These are phyloP conservation scores for Daldinia concentrica DNA, from an alignment of 495 filamentous ascomycete genomes.

Conservation along the genomic window DNA sequence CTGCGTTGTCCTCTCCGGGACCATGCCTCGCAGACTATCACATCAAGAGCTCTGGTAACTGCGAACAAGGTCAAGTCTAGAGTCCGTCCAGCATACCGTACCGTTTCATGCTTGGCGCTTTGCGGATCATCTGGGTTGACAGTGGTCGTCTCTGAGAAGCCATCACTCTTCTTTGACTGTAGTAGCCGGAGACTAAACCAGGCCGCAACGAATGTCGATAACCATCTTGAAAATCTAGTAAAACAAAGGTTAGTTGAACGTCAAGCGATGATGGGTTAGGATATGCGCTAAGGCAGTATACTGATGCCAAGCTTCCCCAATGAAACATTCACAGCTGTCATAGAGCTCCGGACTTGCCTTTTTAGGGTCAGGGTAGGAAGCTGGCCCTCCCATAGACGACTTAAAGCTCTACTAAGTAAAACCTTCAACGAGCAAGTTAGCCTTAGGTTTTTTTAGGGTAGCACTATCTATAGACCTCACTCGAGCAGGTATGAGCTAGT, in stretches of 20 bases:
- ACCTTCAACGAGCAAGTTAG: slow-evolving; percentile 38
- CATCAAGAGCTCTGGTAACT: slow-evolving; percentile 77
- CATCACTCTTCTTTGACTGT: slow-evolving; percentile 55
- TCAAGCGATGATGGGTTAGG: slow-evolving; percentile 14
- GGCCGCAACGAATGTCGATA: slow-evolving; percentile 60
- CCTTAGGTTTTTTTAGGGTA: not conserved
- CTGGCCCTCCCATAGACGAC: slow-evolving; percentile 23
- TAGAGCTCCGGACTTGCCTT: slow-evolving; percentile 38
- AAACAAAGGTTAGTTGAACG: slow-evolving; percentile 24
- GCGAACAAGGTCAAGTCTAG: slow-evolving; percentile 88
- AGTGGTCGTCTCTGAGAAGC: slow-evolving; percentile 50
- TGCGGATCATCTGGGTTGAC: slow-evolving; percentile 34
- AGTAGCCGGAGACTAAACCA: slow-evolving; percentile 61
- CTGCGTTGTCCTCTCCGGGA: slow-evolving; percentile 53
- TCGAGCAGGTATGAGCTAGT: slow-evolving; percentile 4
- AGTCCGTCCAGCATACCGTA: slow-evolving; percentile 73
- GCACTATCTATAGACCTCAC: not conserved
- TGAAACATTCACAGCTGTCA: slow-evolving; percentile 24
- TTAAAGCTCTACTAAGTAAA: slow-evolving; percentile 27
- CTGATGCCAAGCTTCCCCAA: slow-evolving; percentile 37
- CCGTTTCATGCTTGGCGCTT: slow-evolving; percentile 43
- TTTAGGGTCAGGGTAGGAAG: slow-evolving; percentile 34
- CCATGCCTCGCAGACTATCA: slow-evolving; percentile 74
- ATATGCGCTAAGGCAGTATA: slow-evolving; percentile 30
- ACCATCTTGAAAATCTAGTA: slow-evolving; percentile 56